A percentile compares a stretch with the other conserved stretches of the same genome.
phyloP scores from a whole-genome alignment of 768 basidiomycete species.

The Mycena amicta region DNA sequence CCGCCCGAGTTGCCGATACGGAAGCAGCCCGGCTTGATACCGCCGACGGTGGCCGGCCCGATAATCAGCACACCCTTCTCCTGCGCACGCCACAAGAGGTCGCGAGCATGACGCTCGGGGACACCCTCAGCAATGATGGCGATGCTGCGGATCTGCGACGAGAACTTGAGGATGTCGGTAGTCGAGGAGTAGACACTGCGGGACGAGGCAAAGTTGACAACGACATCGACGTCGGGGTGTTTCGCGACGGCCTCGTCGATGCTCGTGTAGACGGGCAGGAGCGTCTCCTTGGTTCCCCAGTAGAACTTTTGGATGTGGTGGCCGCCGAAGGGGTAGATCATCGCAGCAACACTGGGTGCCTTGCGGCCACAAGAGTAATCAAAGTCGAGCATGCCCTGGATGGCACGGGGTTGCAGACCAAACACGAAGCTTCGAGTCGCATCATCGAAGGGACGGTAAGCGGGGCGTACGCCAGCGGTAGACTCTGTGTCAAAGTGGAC shows the following conservation, averaged over 20 bases:
- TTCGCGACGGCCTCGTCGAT: slow-evolving; percentile 90
- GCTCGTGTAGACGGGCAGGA: slow-evolving; percentile 95
- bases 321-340: slow-evolving; percentile 99
- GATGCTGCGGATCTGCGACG: slow-evolving; percentile 56
- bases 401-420: slow-evolving; percentile 97
- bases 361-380: slow-evolving; percentile 96
- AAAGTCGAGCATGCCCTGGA: slow-evolving; percentile 96
- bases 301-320: slow-evolving; percentile 99
- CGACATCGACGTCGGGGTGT: slow-evolving; percentile 95
- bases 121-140: slow-evolving; percentile 99
- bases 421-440: slow-evolving; percentile 96
- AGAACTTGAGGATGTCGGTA: slow-evolving; percentile 78
- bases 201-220: slow-evolving; percentile 96
- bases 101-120: slow-evolving; percentile 94
- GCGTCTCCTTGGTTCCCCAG: slow-evolving; percentile 99
- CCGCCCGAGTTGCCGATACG: slow-evolving; percentile 99
- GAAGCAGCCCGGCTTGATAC: slow-evolving; percentile 99
- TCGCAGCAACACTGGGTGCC: slow-evolving; percentile 92
- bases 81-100: slow-evolving; percentile 89
- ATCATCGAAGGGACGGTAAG: slow-evolving; percentile 90
- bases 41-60: slow-evolving; percentile 97
- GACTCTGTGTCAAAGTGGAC: slow-evolving; percentile 75
- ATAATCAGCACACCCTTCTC: slow-evolving; percentile 86
- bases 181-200: slow-evolving; percentile 95
- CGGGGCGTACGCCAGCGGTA: slow-evolving; percentile 56